These are phyloP conservation scores for Gaeumannomyces tritici DNA, from an alignment of 2,329 filamentous ascomycete species.

Conservation along the genomic window DNA sequence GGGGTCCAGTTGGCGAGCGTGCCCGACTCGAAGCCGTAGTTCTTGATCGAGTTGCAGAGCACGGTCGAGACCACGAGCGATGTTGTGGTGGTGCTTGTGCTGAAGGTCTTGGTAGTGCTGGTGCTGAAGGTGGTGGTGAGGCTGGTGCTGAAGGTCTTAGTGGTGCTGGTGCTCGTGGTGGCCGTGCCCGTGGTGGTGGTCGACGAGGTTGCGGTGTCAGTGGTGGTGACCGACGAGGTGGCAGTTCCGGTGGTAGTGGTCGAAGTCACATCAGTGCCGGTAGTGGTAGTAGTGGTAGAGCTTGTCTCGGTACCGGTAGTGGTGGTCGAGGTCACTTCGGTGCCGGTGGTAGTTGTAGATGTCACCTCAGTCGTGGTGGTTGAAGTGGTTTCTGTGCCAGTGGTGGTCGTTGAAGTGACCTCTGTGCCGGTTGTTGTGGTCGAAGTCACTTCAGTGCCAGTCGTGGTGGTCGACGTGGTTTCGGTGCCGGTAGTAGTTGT, in stretches of 20 bases:
- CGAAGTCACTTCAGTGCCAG: not conserved
- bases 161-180: not conserved
- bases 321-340: not conserved
- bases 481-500: not conserved
- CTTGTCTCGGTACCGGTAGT: not conserved
- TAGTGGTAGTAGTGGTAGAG: not conserved
- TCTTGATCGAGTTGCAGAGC: conserved; percentile 55
- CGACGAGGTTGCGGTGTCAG: not conserved
- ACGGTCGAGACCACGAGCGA: conserved; percentile 27
- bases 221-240: too few species aligned
- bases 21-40: conserved; percentile 45
- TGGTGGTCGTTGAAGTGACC: not conserved
- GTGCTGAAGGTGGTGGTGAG: not conserved
- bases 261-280: not conserved
- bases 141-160: not conserved
- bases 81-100: not conserved
- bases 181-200: not conserved
- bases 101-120: not conserved
- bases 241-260: not conserved
- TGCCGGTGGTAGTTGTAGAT: not conserved
- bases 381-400: not conserved
- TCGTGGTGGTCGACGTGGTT: not conserved
- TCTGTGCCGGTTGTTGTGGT: not conserved
- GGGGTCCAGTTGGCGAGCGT: conserved; percentile 37
- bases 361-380: too few species aligned